Evolutionary conservation across 2,329 filamentous ascomycete species (phyloP).

Genomic region (Cladosporium colombiae): DNA sequence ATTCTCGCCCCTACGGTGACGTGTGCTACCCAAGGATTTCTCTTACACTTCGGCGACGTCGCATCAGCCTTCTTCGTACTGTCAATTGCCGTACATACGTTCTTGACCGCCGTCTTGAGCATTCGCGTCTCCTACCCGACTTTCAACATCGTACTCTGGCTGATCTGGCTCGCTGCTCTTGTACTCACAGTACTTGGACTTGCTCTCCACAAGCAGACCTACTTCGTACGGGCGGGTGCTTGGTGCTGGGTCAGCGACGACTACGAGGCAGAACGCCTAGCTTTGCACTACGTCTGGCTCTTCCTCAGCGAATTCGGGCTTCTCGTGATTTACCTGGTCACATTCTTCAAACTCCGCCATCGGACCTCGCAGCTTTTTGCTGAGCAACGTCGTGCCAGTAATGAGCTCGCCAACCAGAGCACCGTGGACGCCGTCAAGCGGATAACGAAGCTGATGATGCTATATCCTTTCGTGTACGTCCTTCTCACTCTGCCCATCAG

Average conservation of each 20-base stretch:
- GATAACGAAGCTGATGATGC: conserved; percentile 61
- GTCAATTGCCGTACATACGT: conserved; percentile 66
- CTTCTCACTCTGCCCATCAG: conserved; percentile 69
- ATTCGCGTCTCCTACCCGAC: conserved; percentile 53
- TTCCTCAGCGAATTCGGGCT: conserved; percentile 57
- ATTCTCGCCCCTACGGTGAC: conserved; percentile 56
- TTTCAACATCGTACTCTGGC: conserved; percentile 53
- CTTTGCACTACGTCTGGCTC: conserved; percentile 67
- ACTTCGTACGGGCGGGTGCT: conserved; percentile 65
- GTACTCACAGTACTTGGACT: conserved; percentile 57
- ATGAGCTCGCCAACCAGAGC: conserved; percentile 26
- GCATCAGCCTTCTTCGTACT: conserved; percentile 68
- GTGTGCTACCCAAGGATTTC: conserved; percentile 68
- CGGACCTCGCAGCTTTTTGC: conserved; percentile 30
- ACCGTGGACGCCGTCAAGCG: conserved; percentile 37
- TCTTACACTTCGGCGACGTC: conserved; percentile 67
- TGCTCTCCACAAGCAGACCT: conserved; percentile 43
- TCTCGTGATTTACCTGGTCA: conserved; percentile 50
- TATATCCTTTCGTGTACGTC: conserved; percentile 70
- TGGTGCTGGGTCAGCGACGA: conserved; percentile 68
- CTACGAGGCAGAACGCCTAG: conserved; percentile 57
- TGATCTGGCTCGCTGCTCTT: conserved; percentile 62
- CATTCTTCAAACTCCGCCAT: conserved; percentile 35
- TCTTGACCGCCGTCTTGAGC: conserved; percentile 60
- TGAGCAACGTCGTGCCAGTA: conserved; percentile 15